These are phyloP conservation scores for Sequoiadendron giganteum DNA, from an alignment of 75 land plant species.

Conservation along the genomic window DNA sequence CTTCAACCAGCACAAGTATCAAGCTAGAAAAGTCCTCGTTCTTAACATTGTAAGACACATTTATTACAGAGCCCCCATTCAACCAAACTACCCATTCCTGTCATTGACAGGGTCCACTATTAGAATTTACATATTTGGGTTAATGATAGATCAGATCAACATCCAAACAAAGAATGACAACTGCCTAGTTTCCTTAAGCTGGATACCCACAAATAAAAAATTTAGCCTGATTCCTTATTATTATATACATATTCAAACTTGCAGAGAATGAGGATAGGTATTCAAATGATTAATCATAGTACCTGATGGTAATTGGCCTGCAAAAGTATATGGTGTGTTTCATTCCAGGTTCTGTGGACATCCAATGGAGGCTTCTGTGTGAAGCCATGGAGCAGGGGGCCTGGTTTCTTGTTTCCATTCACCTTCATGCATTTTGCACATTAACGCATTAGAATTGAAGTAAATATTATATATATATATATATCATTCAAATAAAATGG, in stretches of 20 bases:
- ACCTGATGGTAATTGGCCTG: slow-evolving; percentile 23
- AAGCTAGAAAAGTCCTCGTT: slow-evolving; percentile 22
- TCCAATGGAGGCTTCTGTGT: slow-evolving; percentile 30
- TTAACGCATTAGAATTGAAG: background rate
- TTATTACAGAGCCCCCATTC: slow-evolving; percentile 47
- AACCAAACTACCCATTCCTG: slow-evolving; percentile 62
- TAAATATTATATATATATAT: background rate
- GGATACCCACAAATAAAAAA: background rate
- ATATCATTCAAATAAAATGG: background rate
- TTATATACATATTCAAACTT: background rate
- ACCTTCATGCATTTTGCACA: slow-evolving; percentile 19
- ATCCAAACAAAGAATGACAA: background rate
- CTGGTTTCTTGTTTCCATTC: slow-evolving; percentile 12
- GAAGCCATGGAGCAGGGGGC: slow-evolving; percentile 43
- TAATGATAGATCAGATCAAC: background rate
- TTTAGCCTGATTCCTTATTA: background rate
- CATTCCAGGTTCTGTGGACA: slow-evolving; percentile 33
- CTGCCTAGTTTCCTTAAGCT: slow-evolving; percentile 15
- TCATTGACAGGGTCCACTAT: background rate
- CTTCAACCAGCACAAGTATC: slow-evolving; percentile 47
- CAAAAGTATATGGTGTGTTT: slow-evolving; percentile 22
- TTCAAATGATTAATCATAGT: slow-evolving; percentile 3
- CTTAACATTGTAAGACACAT: slow-evolving; percentile 34
- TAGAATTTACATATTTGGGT: background rate
- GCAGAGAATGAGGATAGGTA: background rate